Conservation (phyloP, 495 filamentous ascomycete species). For the Aspergillus nanangensis region DNA sequence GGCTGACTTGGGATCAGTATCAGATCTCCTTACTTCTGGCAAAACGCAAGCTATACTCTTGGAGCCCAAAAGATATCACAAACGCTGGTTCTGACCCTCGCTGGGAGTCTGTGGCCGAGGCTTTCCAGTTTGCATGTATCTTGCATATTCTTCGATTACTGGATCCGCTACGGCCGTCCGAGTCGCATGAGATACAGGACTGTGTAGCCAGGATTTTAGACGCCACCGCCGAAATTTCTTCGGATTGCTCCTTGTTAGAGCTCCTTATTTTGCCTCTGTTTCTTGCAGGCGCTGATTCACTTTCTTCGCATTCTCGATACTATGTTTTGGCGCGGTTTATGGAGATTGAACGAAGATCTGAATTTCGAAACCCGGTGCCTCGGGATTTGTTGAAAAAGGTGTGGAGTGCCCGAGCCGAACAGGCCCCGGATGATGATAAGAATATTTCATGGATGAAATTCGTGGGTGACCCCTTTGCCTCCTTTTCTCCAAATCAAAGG, state of each 20-base stretch:
- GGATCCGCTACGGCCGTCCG: constrained; percentile 20
- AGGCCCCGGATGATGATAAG: constrained; percentile 16
- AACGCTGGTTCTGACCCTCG: constrained; percentile 27
- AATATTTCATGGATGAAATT: constrained; percentile 34
- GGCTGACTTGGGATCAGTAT: constrained; percentile 16
- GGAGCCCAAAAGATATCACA: constrained; percentile 18
- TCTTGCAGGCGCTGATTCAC: constrained; percentile 31
- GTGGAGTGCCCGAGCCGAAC: constrained; percentile 27
- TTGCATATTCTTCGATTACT: constrained; percentile 29
- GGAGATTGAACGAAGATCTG: constrained; percentile 27
- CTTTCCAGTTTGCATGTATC: constrained; percentile 31
- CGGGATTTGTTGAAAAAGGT: constrained; percentile 24
- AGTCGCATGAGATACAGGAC: constrained; percentile 21
- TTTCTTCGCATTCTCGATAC: constrained; percentile 29
- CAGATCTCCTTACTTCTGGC: constrained; percentile 12
- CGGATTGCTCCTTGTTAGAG: constrained; percentile 23
- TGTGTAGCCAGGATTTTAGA: constrained; percentile 29
- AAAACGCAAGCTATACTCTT: constrained; percentile 24
- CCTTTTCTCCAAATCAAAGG: too few relatives aligned
- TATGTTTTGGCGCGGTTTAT: constrained; percentile 26
- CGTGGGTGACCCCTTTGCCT: constrained; percentile 19
- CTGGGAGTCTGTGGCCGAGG: constrained; percentile 28
- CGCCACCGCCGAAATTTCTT: constrained; percentile 25
- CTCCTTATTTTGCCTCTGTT: constrained; percentile 32
- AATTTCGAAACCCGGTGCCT: constrained; percentile 25